These are phyloP conservation scores for Clonostachys rosea DNA, from an alignment of 2,329 filamentous ascomycete genomes.

Conservation along the genomic window DNA sequence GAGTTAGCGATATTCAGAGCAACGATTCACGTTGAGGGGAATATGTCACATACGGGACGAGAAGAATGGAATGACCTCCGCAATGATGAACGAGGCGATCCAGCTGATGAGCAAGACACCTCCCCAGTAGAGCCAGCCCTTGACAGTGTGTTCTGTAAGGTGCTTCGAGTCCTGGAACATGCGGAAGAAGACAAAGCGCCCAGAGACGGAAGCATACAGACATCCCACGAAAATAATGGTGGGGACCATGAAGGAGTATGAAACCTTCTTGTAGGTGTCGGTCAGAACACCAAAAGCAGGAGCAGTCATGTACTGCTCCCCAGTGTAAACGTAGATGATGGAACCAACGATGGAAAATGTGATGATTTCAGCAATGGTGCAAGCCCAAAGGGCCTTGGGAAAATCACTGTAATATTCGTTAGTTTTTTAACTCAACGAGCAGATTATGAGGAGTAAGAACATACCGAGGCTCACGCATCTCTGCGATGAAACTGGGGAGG, in stretches of 20 bases:
- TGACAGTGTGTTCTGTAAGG: constrained; percentile 72
- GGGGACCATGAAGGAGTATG: constrained; percentile 93
- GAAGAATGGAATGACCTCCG: constrained; percentile 92
- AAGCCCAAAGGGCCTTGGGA: constrained; percentile 86
- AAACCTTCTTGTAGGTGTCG: constrained; percentile 77
- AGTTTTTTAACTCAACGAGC: no score
- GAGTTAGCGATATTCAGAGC: neutral
- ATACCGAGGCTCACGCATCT: constrained; percentile 68
- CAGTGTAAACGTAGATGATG: constrained; percentile 82
- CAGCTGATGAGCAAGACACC: constrained; percentile 67
- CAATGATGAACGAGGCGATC: constrained; percentile 85
- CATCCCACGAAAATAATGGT: constrained; percentile 91
- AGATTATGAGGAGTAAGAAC: constrained; percentile 2
- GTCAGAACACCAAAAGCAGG: constrained; percentile 84
- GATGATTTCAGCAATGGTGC: constrained; percentile 83
- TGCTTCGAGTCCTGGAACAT: constrained; percentile 76
- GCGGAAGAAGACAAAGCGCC: constrained; percentile 89
- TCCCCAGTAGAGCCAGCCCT: constrained; percentile 78
- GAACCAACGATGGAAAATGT: constrained; percentile 81
- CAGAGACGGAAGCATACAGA: constrained; percentile 84
- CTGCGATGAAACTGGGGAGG: constrained; percentile 88
- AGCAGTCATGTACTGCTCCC: constrained; percentile 81
- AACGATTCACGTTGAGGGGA: neutral
- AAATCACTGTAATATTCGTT: constrained; percentile 57
- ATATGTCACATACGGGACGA: constrained; percentile 52